Base-by-base conservation (phyloP, 2,329 filamentous ascomycete genomes). In the Ceratocystis eucalypticola region DNA sequence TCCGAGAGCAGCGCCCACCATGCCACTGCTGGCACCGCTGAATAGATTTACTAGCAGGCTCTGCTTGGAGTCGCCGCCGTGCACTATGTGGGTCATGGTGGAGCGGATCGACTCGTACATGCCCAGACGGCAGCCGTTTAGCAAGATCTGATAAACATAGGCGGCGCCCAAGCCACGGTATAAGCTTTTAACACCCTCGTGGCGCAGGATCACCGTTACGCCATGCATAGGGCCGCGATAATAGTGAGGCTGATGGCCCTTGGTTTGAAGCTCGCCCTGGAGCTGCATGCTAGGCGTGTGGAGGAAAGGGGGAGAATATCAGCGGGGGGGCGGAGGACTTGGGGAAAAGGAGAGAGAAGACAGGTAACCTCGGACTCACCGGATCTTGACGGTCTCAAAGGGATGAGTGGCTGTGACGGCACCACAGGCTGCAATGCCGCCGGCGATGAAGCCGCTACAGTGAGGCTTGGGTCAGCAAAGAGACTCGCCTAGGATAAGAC, bases 301-400 rank as follows among this genome's bases (percentile, higher is more conserved):
- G 22, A 17, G 41, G 10, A 53, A 22, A 61, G 22, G 5, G n/a
- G 59, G 50, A 25, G 70, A 57, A 57, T 69, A 68, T 25, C 7
- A 63, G 33, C 17, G 17, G 25, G 37, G 20, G 64, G 64, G 25
- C 33, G 10, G 62, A n/a, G 44, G 46, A 41, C 33, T 48, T 44
- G 50, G 20, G 20, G n/a, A 25, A 20, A 37, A 57, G 41, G 28
- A n/a, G 10, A 59, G 44, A 12, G 57, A 64, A 57, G 22, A 17
- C 37, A 30, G 17, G 57, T 10, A 33, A 12, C 37, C 61, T n/a
- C 17, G 55, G 74, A 71, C 81, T 74, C 80, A 92, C 88, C 92
- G 89, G 74, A 97, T 97, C 84, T 99, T 99, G 75, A 99, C 91
- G 12, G 93, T 97, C 78, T 99, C 94, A 79, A 97, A 97, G 67